Evolutionary conservation across 1,139 yeast genomes (phyloP).

Genomic region (Pneumocystis sp.): DNA sequence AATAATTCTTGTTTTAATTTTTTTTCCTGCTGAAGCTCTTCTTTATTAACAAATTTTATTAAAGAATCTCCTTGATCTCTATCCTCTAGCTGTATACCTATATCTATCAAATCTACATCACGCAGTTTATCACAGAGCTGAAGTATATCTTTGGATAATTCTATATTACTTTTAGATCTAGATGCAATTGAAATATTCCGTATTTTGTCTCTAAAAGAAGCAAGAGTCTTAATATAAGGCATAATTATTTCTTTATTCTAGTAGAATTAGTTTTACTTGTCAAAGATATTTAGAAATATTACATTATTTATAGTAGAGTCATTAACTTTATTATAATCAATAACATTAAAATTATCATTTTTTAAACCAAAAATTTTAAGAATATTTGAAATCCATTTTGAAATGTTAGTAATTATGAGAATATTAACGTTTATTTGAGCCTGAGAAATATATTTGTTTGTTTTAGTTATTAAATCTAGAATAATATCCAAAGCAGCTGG

Average conservation of each 20-base stretch:
- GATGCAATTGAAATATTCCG: constrained; percentile 42
- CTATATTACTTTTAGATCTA: neutral
- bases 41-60: constrained; percentile 68
- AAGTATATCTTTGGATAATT: constrained; percentile 32
- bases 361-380: constrained; percentile 63
- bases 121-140: constrained; percentile 45
- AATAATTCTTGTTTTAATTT: constrained; percentile 38
- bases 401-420: constrained; percentile 46
- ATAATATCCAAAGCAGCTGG: constrained; percentile 56
- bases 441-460: constrained; percentile 56
- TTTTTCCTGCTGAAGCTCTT: constrained; percentile 48
- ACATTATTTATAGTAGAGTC: constrained; percentile 11
- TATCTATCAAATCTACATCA: constrained; percentile 46
- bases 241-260: constrained; percentile 40
- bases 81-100: constrained; percentile 81
- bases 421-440: constrained; percentile 38
- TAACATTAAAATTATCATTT: constrained; percentile 38
- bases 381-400: constrained; percentile 57
- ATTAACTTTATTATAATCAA: constrained; percentile 53
- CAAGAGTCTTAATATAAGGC: constrained; percentile 66
- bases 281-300: constrained; percentile 28
- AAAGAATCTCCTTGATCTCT: constrained; percentile 50
- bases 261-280: neutral
- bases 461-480: constrained; percentile 50
- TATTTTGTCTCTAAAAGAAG: constrained; percentile 67